phyloP scores from a whole-genome alignment of 2,329 filamentous ascomycete genomes.

The Aspergillus felis region DNA sequence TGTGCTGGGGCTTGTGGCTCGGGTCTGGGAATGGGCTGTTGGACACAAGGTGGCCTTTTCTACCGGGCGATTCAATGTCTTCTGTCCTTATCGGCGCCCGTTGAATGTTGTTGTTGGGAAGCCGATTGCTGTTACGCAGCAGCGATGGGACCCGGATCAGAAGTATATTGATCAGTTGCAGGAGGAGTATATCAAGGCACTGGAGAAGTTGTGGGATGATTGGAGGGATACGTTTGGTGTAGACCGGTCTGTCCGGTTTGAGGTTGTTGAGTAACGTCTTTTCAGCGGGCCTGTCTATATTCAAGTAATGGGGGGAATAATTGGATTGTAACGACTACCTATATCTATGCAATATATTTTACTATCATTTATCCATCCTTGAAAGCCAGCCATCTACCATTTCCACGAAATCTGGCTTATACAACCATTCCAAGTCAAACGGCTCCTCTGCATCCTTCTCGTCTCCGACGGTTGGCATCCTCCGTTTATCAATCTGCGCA shows the following conservation, averaged over 20 bases:
- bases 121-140: conserved; percentile 62
- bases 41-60: conserved; percentile 81
- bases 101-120: conserved; percentile 78
- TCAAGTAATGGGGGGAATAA: no score
- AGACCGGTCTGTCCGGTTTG: conserved; percentile 23
- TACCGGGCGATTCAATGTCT: conserved; percentile 71
- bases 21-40: conserved; percentile 56
- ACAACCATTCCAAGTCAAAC: no score
- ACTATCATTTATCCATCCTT: no score
- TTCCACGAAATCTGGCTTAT: no score
- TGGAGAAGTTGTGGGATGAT: conserved; percentile 24
- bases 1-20: conserved; percentile 61
- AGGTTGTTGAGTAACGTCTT: conserved; percentile 16
- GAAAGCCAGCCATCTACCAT: not conserved
- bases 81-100: conserved; percentile 75
- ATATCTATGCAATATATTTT: no score
- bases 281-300: no score
- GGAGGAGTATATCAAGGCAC: conserved; percentile 61
- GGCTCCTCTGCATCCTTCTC: no score
- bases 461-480: no score
- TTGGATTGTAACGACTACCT: no score
- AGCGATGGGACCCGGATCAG: conserved; percentile 55
- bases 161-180: conserved; percentile 72
- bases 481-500: no score
- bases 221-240: conserved; percentile 28